These are phyloP conservation scores for Pulveroboletus sp. DNA, from an alignment of 768 basidiomycete species.

Conservation along the genomic window DNA sequence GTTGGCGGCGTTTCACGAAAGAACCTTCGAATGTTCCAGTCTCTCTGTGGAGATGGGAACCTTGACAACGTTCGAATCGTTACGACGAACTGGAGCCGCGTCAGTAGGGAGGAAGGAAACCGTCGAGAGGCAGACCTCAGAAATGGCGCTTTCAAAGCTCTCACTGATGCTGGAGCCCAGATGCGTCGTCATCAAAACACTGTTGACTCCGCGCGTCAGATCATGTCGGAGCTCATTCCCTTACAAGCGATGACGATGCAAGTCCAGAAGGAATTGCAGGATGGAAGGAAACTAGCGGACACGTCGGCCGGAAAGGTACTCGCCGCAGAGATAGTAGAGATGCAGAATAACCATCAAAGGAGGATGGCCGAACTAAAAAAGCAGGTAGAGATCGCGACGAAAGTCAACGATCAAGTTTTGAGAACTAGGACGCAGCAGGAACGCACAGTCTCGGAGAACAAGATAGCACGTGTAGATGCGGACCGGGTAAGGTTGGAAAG, in stretches of 20 bases:
- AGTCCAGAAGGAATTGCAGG: slow-evolving; percentile 47
- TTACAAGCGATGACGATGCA: slow-evolving; percentile 36
- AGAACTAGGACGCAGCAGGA: background rate
- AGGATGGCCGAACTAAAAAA: slow-evolving; percentile 40
- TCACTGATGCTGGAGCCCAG: slow-evolving; percentile 40
- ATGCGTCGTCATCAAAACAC: slow-evolving; percentile 38
- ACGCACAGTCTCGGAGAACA: background rate
- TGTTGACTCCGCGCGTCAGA: slow-evolving; percentile 36
- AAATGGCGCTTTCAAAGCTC: slow-evolving; percentile 42
- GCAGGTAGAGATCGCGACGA: slow-evolving; percentile 39
- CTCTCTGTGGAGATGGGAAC: slow-evolving; percentile 43
- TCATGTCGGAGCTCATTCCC: slow-evolving; percentile 37
- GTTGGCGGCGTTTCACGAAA: slow-evolving; percentile 40
- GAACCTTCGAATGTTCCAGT: slow-evolving; percentile 42
- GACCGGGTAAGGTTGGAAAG: background rate
- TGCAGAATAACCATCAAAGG: slow-evolving; percentile 33
- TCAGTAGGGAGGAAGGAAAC: slow-evolving; percentile 23
- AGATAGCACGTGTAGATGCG: background rate
- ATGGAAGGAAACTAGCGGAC: slow-evolving; percentile 39
- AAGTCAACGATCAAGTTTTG: slow-evolving; percentile 1
- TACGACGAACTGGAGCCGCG: slow-evolving; percentile 47
- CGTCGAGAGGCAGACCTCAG: slow-evolving; percentile 25
- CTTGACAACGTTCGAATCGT: slow-evolving; percentile 43
- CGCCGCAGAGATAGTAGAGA: slow-evolving; percentile 41
- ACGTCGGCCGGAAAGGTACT: slow-evolving; percentile 45